phyloP scores from a whole-genome alignment of 768 basidiomycete species.

The Serpula lacrymans region DNA sequence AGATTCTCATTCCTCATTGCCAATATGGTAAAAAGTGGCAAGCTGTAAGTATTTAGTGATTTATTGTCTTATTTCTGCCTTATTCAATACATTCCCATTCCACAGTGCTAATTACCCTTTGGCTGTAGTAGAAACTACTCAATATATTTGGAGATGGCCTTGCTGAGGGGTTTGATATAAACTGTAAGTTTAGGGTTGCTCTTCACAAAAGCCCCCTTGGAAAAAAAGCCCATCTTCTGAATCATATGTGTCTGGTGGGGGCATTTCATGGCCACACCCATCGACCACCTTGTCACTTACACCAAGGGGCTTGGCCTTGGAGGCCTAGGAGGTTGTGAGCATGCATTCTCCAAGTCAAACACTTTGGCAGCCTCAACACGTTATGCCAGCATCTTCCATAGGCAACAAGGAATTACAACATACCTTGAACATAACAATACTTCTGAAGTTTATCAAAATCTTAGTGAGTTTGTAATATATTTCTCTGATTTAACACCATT shows the following conservation, averaged over 20 bases:
- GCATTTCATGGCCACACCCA: constrained; percentile 20
- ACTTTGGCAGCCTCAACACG: constrained; percentile 8
- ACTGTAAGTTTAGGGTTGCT: constrained; percentile 8
- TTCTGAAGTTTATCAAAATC: no score
- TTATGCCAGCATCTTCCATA: constrained; percentile 12
- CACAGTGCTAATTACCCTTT: constrained; percentile 14
- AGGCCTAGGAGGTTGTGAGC: constrained; percentile 13
- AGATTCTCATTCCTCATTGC: no score
- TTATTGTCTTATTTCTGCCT: no score
- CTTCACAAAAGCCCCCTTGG: constrained; percentile 9
- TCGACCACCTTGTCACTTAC: constrained; percentile 10
- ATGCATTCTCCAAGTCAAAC: constrained; percentile 7
- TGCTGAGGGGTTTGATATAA: constrained; percentile 5
- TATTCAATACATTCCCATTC: no score
- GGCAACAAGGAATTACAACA: constrained; percentile 6
- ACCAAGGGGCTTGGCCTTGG: constrained; percentile 10
- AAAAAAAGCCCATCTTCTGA: no score
- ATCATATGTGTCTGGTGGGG: background rate
- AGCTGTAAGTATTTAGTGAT: no score
- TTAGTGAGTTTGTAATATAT: background rate
- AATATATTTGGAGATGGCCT: constrained; percentile 1
- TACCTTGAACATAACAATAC: background rate
- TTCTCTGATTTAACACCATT: background rate
- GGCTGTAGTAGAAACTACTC: constrained; percentile 9
- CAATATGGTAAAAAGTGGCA: no score